Base-by-base conservation (phyloP, 257 asterid species). In the Galeopsis tetrahit region DNA sequence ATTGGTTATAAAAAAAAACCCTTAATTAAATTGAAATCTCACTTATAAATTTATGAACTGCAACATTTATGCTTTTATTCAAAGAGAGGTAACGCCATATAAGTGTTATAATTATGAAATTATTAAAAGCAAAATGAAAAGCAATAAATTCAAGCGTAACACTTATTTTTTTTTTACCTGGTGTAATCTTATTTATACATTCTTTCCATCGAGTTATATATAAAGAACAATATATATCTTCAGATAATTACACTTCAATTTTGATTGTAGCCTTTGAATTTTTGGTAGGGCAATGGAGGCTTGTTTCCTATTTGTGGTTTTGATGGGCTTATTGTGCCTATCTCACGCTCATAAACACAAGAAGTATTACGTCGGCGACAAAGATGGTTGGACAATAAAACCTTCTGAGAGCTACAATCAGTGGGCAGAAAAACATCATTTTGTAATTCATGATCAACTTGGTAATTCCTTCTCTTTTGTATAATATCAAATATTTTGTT, bases 321-420 rank as follows among this genome's bases (percentile, higher is more conserved):
- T 75, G 64, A 10, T 76, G 63, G 77, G 71, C 4, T 52, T 71
- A 58, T 17, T 77, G 71, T 57, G 75, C 48, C 77, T 71, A 5
- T 72, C 74, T 49, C 44, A 73, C n/a, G 90, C 86, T 68, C 43
- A 36, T 13, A 59, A 9, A 10, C 48, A 71, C 43, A n/a, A n/a
- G n/a, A 79, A 68, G 5, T 80, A 81, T 28, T 46, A 77, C 14
- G 88, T 80, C 38, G 92, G 92, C 1, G 86, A 71, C 2, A 72
- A 61, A 6, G 81, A 77, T 35, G 90, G 90, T 10, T 87, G 88
- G 88, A 69, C 70, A 4, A 65, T 69, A 15, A 61, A 72, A 2
- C 85, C 87, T 14, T 66, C 75, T 0, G 78, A 82, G 31, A 77
- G 69, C 14, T 81, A 85, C 43, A 71, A 4, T 6, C 77, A 65